Base-by-base conservation (phyloP, 192 early-diverging fungal genomes). In the Backusella mclennaniae region DNA sequence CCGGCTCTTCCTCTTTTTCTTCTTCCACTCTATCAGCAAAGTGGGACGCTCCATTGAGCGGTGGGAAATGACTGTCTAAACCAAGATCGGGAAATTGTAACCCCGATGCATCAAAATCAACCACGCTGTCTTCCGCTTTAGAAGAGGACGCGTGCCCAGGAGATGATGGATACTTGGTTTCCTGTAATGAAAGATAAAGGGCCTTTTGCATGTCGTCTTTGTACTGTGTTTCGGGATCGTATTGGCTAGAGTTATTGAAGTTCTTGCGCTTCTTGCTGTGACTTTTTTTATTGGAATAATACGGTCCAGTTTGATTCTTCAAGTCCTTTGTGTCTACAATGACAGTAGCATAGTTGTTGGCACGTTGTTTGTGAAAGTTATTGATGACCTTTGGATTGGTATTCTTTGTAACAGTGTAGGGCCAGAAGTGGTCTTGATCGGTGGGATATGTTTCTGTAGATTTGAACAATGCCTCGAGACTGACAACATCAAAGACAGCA, bases 401-500 rank as follows among this genome's bases (percentile, higher is more conserved):
- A 15, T 67, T 63, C 12, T 9, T 26, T 38, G 35, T 71, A 17
- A 72, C 11, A 4, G 19, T 66, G 7, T 14, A 23, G 2, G 56
- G 80, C 77, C 76, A 82, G 35, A 42, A 75, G 11, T 71, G 68
- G 21, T 17, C 42, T 4, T 71, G 26, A 2, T 9, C 0, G 0
- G 72, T 68, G 1, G 29, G 15, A n/a, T 73, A 36, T 1, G 35
- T 4, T 19, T 56, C 15, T 6, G 73, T 75, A 31, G 49, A 39
- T 0, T 79, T 76, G 17, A 75, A 26, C 6, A 83, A 42, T 0
- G 73, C 78, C 29, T 71, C 17, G 6, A 83, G 23, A 36, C 71
- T 71, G 6, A 79, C 73, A 3, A 80, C 82, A 67, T 83, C 82
- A 67, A 83, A 83, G 1, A 83, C 68, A 9, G 82, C 36, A 38